Evolutionary conservation across 148 eudicot genomes (phyloP).

Genomic region (Diospyros kaki): DNA sequence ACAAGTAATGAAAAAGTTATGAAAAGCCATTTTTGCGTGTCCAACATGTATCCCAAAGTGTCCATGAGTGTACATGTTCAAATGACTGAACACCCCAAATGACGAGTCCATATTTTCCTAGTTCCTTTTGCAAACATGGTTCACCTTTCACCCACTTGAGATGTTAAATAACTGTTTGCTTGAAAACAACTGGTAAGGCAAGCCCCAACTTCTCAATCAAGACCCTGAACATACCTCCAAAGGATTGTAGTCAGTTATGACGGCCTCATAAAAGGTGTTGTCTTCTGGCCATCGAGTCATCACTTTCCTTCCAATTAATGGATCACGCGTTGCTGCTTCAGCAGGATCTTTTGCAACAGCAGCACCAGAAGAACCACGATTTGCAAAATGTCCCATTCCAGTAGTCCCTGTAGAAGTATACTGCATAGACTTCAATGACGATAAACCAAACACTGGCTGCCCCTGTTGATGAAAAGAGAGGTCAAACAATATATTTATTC

Average conservation of each 20-base stretch:
- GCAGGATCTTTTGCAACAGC: constrained; percentile 35
- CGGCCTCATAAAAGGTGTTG: constrained; percentile 86
- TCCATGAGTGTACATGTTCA: too few relatives aligned
- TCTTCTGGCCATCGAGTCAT: constrained; percentile 95
- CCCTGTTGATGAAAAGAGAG: constrained; percentile 21
- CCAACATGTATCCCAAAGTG: too few relatives aligned
- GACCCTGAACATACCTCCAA: constrained; percentile 50
- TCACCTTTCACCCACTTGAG: not conserved
- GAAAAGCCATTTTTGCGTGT: too few relatives aligned
- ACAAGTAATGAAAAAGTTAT: too few relatives aligned
- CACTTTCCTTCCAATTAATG: constrained; percentile 75
- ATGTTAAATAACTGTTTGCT: not conserved
- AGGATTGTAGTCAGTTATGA: constrained; percentile 65
- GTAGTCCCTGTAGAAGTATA: constrained; percentile 19
- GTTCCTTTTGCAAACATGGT: not conserved
- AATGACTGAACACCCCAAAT: too few relatives aligned
- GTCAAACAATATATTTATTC: constrained; percentile 1
- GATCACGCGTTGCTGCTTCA: constrained; percentile 38
- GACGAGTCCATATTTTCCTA: too few relatives aligned
- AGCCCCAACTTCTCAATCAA: constrained; percentile 12
- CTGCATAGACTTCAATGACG: constrained; percentile 27
- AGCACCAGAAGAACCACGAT: constrained; percentile 39
- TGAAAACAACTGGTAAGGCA: not conserved
- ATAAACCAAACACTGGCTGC: constrained; percentile 26
- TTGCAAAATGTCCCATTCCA: constrained; percentile 33